Evolutionary conservation across 176 grass and related monocot genomes (phyloP).

Genomic region (Eragrostis nindensis): DNA sequence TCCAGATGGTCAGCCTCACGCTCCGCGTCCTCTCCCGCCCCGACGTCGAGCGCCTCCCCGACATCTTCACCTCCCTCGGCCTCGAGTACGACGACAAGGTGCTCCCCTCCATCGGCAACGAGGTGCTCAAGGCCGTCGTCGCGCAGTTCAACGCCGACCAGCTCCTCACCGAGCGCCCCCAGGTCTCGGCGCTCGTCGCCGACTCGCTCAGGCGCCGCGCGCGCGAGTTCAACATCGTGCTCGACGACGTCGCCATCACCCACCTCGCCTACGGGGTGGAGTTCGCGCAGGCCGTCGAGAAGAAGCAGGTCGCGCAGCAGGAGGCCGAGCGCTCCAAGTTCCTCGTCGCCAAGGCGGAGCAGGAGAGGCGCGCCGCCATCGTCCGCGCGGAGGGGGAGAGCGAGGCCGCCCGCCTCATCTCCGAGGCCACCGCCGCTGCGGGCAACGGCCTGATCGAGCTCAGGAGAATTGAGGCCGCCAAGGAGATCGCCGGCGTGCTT

Average conservation of each 20-base stretch:
- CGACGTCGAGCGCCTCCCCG: conserved; percentile 63
- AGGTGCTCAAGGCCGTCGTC: conserved; percentile 97
- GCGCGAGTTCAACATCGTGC: conserved; percentile 88
- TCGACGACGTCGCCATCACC: conserved; percentile 96
- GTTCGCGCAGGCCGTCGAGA: conserved; percentile 91
- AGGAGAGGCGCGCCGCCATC: conserved; percentile 92
- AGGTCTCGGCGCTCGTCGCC: conserved; percentile 85
- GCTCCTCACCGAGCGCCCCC: conserved; percentile 90
- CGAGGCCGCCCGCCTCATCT: conserved; percentile 80
- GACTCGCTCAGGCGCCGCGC: conserved; percentile 73
- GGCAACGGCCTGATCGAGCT: conserved; percentile 80
- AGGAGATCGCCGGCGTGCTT: conserved; percentile 69
- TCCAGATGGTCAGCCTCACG: conserved; percentile 98
- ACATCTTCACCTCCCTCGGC: conserved; percentile 91
- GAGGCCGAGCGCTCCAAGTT: conserved; percentile 98
- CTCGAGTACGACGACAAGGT: conserved; percentile 98
- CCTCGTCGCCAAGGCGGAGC: conserved; percentile 84
- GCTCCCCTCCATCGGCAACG: conserved; percentile 96
- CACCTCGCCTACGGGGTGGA: conserved; percentile 86
- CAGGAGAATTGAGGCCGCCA: conserved; percentile 85
- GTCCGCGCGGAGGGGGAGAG: conserved; percentile 91
- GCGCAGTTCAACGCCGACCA: conserved; percentile 99
- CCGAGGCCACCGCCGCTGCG: conserved; percentile 61
- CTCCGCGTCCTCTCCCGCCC: conserved; percentile 87
- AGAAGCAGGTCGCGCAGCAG: conserved; percentile 99